Percentiles rank a stretch among this genome's conserved stretches.
Evolutionary conservation across 176 grass and related monocot species (phyloP).

Genomic region (Avena sativa): DNA sequence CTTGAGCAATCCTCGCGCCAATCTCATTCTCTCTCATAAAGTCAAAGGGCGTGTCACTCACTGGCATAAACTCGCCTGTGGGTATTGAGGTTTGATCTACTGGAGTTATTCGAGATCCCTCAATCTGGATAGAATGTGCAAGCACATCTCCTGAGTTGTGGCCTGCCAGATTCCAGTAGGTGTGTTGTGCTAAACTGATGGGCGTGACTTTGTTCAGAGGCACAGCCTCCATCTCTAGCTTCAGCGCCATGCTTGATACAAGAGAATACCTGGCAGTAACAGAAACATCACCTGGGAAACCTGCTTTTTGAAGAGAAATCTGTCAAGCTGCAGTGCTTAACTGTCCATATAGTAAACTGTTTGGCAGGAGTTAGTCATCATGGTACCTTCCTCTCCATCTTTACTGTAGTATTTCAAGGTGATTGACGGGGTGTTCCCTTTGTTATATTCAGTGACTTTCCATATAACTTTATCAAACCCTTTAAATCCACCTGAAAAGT

Average conservation of each 20-base stretch:
- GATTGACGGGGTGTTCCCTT: constrained; percentile 71
- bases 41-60: constrained; percentile 71
- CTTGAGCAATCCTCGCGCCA: constrained; percentile 56
- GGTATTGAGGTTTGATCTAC: constrained; percentile 74
- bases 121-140: constrained; percentile 66
- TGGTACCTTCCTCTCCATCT: constrained; percentile 90
- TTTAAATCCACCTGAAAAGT: constrained; percentile 71
- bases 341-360: background rate
- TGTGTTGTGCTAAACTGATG: constrained; percentile 86
- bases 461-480: constrained; percentile 90
- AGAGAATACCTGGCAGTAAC: constrained; percentile 81
- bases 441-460: constrained; percentile 66
- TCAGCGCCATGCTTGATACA: constrained; percentile 53
- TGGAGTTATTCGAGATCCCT: constrained; percentile 72
- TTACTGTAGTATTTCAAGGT: constrained; percentile 83
- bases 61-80: constrained; percentile 73
- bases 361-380: background rate
- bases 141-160: constrained; percentile 71
- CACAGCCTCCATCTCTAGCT: constrained; percentile 83
- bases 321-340: background rate
- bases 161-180: constrained; percentile 92
- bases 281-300: constrained; percentile 78
- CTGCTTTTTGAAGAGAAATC: constrained; percentile 46
- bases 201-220: constrained; percentile 74
- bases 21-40: constrained; percentile 58